Conservation (phyloP, 495 filamentous ascomycete genomes). For the Hypoxylon cercidicola region DNA sequence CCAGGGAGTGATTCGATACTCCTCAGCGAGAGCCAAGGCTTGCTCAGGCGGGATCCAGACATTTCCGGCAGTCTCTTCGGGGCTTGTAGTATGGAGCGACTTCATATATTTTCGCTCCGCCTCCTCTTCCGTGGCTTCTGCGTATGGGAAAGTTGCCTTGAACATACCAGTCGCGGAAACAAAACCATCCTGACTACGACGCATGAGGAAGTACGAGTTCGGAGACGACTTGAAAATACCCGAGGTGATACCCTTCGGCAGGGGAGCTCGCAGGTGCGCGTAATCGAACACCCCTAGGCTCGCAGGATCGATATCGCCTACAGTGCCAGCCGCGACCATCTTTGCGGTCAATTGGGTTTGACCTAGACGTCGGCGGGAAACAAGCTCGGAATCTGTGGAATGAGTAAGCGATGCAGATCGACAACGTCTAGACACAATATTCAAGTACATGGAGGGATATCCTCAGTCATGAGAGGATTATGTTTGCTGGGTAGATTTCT, state of each 20-base stretch:
- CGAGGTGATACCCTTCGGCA: constrained; percentile 87
- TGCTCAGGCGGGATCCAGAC: constrained; percentile 91
- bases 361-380: constrained; percentile 85
- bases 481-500: constrained; percentile 73
- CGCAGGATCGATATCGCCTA: constrained; percentile 73
- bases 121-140: constrained; percentile 83
- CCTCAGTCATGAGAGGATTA: constrained; percentile 82
- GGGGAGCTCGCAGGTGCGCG: constrained; percentile 89
- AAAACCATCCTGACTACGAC: constrained; percentile 92
- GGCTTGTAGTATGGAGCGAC: constrained; percentile 76
- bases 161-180: constrained; percentile 99
- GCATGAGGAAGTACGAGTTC: constrained; percentile 96
- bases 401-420: constrained; percentile 46
- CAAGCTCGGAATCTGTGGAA: constrained; percentile 79
- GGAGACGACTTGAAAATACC: constrained; percentile 90
- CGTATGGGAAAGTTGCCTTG: constrained; percentile 97
- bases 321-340: constrained; percentile 69
- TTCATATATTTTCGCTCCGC: constrained; percentile 89
- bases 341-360: constrained; percentile 91
- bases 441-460: constrained; percentile 70
- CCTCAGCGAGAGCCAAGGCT: constrained; percentile 84
- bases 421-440: constrained; percentile 1
- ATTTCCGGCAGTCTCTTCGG: constrained; percentile 94
- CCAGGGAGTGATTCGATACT: constrained; percentile 84
- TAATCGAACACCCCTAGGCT: constrained; percentile 90